phyloP scores from a whole-genome alignment of 257 asterid genomes.

The Leptodermis oblonga region DNA sequence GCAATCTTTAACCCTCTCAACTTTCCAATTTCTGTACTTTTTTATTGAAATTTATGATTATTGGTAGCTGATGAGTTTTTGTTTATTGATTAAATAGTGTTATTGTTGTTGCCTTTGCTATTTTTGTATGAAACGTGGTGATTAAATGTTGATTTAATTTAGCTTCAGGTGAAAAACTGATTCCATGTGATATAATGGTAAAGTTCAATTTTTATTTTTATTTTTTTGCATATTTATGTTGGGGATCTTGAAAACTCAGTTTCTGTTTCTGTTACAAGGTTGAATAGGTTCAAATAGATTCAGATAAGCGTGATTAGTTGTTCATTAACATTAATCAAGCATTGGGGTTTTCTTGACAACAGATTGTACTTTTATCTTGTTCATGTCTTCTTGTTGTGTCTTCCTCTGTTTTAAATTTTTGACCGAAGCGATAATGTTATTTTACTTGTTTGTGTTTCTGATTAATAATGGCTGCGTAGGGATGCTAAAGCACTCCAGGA shows the following conservation, averaged over 20 bases:
- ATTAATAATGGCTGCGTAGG: slow-evolving; percentile 27
- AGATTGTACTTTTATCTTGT: not conserved
- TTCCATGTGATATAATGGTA: not conserved
- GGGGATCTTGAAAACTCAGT: not conserved
- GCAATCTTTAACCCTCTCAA: not conserved
- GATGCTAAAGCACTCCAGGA: slow-evolving; percentile 93
- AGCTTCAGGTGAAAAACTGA: not conserved
- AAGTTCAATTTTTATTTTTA: not conserved
- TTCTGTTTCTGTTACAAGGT: not conserved
- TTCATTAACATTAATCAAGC: not conserved
- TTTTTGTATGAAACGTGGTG: not conserved
- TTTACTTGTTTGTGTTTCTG: not conserved
- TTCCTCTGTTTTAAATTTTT: not conserved
- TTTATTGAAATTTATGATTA: not conserved
- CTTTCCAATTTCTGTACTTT: not conserved
- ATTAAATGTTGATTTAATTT: not conserved
- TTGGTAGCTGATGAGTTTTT: no score
- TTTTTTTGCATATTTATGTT: not conserved
- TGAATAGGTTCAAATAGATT: not conserved
- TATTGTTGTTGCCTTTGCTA: not conserved
- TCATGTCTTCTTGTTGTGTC: not conserved
- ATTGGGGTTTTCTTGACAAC: not conserved
- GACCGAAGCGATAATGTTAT: not conserved
- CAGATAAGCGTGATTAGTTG: not conserved
- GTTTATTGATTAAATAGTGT: not conserved